Percentiles rank a stretch among this genome's conserved stretches.
Evolutionary conservation across 257 asterid genomes (phyloP).

Genomic region (Petunia secreta): DNA sequence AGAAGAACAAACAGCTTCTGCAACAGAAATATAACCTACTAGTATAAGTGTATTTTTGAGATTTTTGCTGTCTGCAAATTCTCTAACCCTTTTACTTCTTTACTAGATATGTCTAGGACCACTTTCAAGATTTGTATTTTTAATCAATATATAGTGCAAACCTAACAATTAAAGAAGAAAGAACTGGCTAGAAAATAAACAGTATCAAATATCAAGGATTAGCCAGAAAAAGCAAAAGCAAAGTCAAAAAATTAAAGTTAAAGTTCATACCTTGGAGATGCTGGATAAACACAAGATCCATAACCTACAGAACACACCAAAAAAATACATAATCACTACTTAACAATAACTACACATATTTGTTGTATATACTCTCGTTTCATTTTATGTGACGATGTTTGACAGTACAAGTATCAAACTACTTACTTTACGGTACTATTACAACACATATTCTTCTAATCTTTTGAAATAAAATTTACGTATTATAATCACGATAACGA

Average conservation of each 20-base stretch:
- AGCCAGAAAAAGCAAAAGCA: neutral
- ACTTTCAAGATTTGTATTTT: neutral
- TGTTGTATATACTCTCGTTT: neutral
- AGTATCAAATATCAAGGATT: slow-evolving; percentile 16
- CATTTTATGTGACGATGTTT: too few relatives aligned
- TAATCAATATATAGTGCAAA: neutral
- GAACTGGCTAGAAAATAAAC: slow-evolving; percentile 24
- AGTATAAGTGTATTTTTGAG: neutral
- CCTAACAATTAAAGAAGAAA: slow-evolving; percentile 21
- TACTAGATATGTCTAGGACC: neutral
- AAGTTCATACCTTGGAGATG: slow-evolving; percentile 59
- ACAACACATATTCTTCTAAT: neutral
- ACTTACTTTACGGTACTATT: neutral
- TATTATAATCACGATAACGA: neutral
- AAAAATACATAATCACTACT: neutral
- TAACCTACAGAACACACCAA: slow-evolving; percentile 51
- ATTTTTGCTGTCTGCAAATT: slow-evolving; percentile 4
- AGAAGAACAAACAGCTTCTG: slow-evolving; percentile 15
- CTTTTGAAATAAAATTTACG: neutral
- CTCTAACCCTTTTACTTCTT: neutral
- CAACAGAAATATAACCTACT: neutral
- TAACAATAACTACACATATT: neutral
- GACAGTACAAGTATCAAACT: too few relatives aligned
- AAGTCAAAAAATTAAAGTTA: neutral
- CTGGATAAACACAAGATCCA: slow-evolving; percentile 91